Evolutionary conservation across 805 yeast species (phyloP), one percentile per base, ranked within the genome.

Genomic region (Ogataea paradorogensis): DNA sequence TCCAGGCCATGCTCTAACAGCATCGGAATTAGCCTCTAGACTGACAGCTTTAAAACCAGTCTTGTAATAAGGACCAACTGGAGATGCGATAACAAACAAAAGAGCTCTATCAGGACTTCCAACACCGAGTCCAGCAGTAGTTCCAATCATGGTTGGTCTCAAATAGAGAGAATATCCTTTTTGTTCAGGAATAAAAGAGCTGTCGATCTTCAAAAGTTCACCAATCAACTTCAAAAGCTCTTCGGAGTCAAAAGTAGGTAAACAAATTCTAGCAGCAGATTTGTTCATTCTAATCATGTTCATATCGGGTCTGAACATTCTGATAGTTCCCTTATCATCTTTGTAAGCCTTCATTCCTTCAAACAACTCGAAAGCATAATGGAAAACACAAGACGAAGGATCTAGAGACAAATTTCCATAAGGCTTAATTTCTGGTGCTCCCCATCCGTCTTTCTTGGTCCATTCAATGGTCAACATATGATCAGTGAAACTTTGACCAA

Each of bases 1-100:
- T 58, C 96, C 96, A 61, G 98, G 98, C 98, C 98, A 91, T 22
- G 99, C 98, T 71, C 99, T 85, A 24, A 90, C 90, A 35, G 96
- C 96, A 55, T 86, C 81, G 61, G 88, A 95, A 25, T 96, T 90
- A 51, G 98, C 97, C 69, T 91, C 96, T 50, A 93, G 75, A 46
- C 78, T 74, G 39, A 93, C 96, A 29, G 98, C 96, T 69, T 90
- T 89, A 80, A 91, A 91, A 14, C 98, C 97, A 14, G 96, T 84
- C 57, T 84, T 75, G 69, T 84, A 88, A 76, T 91, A 93, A 18
- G 98, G 97, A 35, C 98, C 98, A 22, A 91, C 98, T 21, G 98
- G 98, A 13, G 96, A 87, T 30, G 91, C 84, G 63, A 91, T 90
- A 32, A 90, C 88, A 61, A 69, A 93, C 50, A 91, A 67, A 45